Percentiles rank a stretch among this genome's conserved stretches.
Evolutionary conservation across 768 basidiomycete species (phyloP).

Genomic region (Tephrocybe sp.): DNA sequence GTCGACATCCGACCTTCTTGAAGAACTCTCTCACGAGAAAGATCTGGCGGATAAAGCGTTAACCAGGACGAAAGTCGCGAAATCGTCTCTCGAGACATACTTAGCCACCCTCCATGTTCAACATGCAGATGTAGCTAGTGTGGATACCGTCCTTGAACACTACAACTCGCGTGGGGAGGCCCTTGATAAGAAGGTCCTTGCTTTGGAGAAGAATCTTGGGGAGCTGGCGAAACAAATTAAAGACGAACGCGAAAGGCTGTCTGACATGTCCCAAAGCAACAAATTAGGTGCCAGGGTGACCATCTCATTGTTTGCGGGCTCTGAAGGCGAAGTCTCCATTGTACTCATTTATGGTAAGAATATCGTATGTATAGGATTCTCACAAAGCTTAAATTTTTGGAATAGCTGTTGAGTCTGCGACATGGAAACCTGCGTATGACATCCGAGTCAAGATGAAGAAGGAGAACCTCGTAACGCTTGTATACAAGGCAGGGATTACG

Average conservation of each 20-base stretch:
- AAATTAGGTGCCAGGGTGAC: constrained; percentile 17
- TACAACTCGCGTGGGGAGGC: constrained; percentile 22
- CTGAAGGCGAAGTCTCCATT: constrained; percentile 25
- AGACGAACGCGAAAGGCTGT: constrained; percentile 14
- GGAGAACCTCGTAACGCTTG: constrained; percentile 33
- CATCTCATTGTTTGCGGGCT: constrained; percentile 24
- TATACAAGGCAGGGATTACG: constrained; percentile 38
- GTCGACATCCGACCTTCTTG: constrained; percentile 21
- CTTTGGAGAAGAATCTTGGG: constrained; percentile 18
- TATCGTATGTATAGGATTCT: background rate
- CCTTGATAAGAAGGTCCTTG: constrained; percentile 23
- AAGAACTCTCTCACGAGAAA: constrained; percentile 16
- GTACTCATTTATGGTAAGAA: constrained; percentile 30
- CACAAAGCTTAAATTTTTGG: background rate
- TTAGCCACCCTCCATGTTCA: constrained; percentile 24
- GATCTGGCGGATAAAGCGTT: constrained; percentile 19
- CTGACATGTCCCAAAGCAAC: constrained; percentile 10
- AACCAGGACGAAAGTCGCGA: constrained; percentile 19
- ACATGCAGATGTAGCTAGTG: constrained; percentile 18
- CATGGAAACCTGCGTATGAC: constrained; percentile 39
- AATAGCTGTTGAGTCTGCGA: constrained; percentile 33
- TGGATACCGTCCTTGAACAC: constrained; percentile 17
- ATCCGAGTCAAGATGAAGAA: constrained; percentile 39
- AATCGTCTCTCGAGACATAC: constrained; percentile 23
- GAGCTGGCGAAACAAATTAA: constrained; percentile 17